A percentile compares a stretch with the other conserved stretches of the same genome.
These are phyloP conservation scores for Diaporthe sp. DNA, from an alignment of 2,329 filamentous ascomycete species.

Conservation along the genomic window DNA sequence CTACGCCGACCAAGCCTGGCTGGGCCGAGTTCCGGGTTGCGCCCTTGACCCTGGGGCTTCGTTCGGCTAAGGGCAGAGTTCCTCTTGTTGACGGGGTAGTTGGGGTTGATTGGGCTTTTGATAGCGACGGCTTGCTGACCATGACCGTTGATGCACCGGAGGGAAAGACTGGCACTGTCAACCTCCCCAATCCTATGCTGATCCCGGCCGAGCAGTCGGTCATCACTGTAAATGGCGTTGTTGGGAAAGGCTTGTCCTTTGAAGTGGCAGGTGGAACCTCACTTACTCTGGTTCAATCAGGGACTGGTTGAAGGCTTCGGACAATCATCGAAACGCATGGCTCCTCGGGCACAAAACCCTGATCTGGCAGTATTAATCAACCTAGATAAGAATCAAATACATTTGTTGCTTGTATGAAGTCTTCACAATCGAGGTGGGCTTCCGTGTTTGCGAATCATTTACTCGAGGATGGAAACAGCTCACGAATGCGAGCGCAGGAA, in stretches of 20 bases:
- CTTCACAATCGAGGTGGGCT: no score
- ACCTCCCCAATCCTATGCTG: background rate
- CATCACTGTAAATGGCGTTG: background rate
- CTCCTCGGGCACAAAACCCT: fast-evolving
- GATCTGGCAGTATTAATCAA: no score
- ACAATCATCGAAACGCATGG: fast-evolving
- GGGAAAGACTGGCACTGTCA: background rate
- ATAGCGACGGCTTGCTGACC: background rate
- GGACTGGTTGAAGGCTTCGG: background rate
- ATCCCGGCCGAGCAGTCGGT: background rate
- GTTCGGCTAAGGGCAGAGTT: background rate
- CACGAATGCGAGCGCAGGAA: no score
- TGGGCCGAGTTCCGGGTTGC: background rate
- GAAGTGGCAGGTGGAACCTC: background rate
- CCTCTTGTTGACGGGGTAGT: background rate
- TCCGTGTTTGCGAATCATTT: no score
- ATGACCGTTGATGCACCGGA: background rate
- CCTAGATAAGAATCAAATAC: no score
- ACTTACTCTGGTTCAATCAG: background rate
- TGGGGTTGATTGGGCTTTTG: background rate
- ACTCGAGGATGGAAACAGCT: no score
- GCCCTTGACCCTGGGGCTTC: background rate
- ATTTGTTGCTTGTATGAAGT: no score
- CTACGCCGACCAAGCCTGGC: background rate
- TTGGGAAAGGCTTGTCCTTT: fast-evolving